Percentiles rank a stretch among this genome's conserved stretches.
Evolutionary conservation across 2,329 filamentous ascomycete genomes (phyloP).

Genomic region (Chaetomiaceae sp.): DNA sequence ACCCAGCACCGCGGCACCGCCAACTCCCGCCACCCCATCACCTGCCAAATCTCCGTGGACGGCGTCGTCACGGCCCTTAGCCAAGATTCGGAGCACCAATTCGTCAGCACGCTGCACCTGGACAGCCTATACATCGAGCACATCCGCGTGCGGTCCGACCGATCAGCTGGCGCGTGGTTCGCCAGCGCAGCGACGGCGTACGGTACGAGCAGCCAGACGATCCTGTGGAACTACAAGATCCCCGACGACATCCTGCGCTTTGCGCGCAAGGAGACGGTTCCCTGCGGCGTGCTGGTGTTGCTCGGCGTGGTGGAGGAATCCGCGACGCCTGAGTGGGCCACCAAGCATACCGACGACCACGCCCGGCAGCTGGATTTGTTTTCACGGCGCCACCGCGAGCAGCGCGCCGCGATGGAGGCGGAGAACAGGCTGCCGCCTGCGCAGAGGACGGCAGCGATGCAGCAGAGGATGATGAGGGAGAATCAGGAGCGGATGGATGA

Average conservation of each 20-base stretch:
- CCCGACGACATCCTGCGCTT: constrained; percentile 47
- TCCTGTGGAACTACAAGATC: constrained; percentile 56
- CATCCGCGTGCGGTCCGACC: constrained; percentile 31
- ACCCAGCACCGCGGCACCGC: constrained; percentile 28
- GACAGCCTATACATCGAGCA: constrained; percentile 43
- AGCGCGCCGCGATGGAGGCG: constrained; percentile 35
- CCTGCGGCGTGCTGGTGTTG: constrained; percentile 54
- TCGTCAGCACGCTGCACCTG: constrained; percentile 24
- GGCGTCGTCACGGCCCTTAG: constrained; percentile 42
- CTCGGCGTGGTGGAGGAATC: constrained; percentile 43
- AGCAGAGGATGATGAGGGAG: constrained; percentile 38
- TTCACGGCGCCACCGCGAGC: constrained; percentile 34
- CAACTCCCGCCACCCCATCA: constrained; percentile 22
- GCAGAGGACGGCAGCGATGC: constrained; percentile 36
- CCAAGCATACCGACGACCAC: constrained; percentile 33
- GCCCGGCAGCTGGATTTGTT: constrained; percentile 33
- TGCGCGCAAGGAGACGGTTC: constrained; percentile 46
- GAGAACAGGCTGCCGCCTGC: constrained; percentile 40
- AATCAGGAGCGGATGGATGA: constrained; percentile 41
- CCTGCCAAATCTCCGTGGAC: constrained; percentile 43
- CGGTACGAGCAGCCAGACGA: constrained; percentile 46
- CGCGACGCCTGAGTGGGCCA: constrained; percentile 51
- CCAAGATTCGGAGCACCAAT: constrained; percentile 28
- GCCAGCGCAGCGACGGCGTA: constrained; percentile 50
- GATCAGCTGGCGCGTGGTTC: constrained; percentile 46